Conservation (phyloP, 73 alveolate species). For the Symbiodinium pilosum region DNA sequence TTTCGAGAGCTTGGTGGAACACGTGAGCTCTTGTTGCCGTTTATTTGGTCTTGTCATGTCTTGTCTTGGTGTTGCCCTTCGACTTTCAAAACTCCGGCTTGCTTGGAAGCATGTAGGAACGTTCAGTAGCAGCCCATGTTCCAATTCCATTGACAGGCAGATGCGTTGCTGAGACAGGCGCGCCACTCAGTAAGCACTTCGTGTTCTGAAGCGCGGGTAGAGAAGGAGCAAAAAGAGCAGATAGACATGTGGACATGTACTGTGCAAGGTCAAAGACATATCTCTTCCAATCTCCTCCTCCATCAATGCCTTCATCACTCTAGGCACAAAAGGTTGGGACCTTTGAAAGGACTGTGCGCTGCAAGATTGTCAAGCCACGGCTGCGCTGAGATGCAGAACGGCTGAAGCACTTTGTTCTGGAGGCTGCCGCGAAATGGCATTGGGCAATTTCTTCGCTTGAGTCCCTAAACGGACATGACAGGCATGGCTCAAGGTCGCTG, state of each 20-base stretch:
- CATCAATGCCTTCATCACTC: neutral
- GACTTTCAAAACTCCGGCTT: too few species aligned
- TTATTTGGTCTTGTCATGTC: too few species aligned
- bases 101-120: too few species aligned
- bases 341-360: neutral
- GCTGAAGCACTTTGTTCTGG: neutral
- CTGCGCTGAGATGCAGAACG: neutral
- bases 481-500: constrained; percentile 16
- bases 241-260: neutral
- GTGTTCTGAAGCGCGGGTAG: too few species aligned
- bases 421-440: too few species aligned
- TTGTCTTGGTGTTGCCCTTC: too few species aligned
- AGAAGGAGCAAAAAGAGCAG: too few species aligned
- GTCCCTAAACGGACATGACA: too few species aligned
- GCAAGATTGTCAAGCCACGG: neutral
- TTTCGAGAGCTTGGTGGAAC: too few species aligned
- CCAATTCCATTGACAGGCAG: neutral
- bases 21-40: too few species aligned
- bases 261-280: neutral
- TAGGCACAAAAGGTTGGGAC: neutral
- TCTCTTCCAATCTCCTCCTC: neutral
- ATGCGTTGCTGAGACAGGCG: neutral
- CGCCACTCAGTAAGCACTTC: neutral
- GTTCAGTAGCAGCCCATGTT: neutral
- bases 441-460: too few species aligned